These are phyloP conservation scores for Amylocystis lapponica DNA, from an alignment of 768 basidiomycete genomes.

Conservation along the genomic window DNA sequence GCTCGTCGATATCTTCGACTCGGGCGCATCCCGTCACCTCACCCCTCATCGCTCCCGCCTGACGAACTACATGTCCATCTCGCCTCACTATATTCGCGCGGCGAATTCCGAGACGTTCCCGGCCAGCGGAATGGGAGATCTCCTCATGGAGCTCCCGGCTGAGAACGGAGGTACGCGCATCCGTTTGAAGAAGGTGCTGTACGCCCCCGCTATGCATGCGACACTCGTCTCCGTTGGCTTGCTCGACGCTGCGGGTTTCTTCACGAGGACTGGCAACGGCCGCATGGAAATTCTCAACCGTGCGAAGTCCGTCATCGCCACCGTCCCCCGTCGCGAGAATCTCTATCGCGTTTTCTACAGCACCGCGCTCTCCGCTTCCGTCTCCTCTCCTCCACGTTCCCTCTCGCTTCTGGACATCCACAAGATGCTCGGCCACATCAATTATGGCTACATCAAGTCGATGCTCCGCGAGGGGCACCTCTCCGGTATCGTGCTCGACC, in stretches of 20 bases:
- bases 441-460: no score
- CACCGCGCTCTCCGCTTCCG: no score
- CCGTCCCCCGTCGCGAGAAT: constrained; percentile 10
- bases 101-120: constrained; percentile 18
- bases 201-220: constrained; percentile 14
- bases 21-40: constrained; percentile 12
- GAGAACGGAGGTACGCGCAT: background rate
- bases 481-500: no score
- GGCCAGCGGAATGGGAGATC: constrained; percentile 16
- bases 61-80: constrained; percentile 1
- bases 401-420: constrained; percentile 24
- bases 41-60: constrained; percentile 9
- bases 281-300: constrained; percentile 2
- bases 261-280: no score
- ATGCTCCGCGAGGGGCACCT: no score
- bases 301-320: constrained; percentile 7
- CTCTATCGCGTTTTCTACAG: constrained; percentile 15
- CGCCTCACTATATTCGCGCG: constrained; percentile 21
- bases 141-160: constrained; percentile 21
- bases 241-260: constrained; percentile 13
- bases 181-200: constrained; percentile 16
- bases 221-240: constrained; percentile 17
- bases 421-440: constrained; percentile 29
- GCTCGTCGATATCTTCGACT: constrained; percentile 20
- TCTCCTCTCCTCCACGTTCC: no score